These are phyloP conservation scores for Coemansia sp. DNA, from an alignment of 192 early-diverging fungal species.

Conservation along the genomic window DNA sequence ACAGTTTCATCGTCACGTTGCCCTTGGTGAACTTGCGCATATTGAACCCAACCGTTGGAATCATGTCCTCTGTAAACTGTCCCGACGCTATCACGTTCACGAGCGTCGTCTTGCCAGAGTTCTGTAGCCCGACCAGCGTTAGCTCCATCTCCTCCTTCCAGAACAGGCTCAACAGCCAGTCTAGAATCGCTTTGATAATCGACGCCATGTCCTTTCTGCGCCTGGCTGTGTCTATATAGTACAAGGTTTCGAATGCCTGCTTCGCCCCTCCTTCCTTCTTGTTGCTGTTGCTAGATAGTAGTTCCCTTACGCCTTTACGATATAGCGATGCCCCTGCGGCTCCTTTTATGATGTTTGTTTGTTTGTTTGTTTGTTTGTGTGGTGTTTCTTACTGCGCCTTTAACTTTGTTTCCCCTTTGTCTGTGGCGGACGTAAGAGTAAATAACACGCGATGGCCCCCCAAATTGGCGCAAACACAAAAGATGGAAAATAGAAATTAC, in stretches of 20 bases:
- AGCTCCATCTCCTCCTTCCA: conserved; percentile 91
- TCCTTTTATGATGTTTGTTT: too few relatives aligned
- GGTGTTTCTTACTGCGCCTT: too few relatives aligned
- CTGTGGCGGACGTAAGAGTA: too few relatives aligned
- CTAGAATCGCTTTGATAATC: conserved; percentile 48
- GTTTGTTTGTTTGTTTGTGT: too few relatives aligned
- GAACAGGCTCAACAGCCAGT: conserved; percentile 78
- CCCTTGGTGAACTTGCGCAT: conserved; percentile 95
- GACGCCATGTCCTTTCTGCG: conserved; percentile 35
- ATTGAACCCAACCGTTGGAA: conserved; percentile 98
- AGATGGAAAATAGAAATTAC: too few relatives aligned
- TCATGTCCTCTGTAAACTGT: conserved; percentile 83
- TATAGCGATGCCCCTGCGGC: too few relatives aligned
- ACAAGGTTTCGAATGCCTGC: not conserved
- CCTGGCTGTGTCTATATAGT: conserved; percentile 13
- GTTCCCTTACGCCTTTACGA: too few relatives aligned
- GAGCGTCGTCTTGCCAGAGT: conserved; percentile 84
- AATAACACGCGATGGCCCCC: too few relatives aligned
- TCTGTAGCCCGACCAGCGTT: conserved; percentile 83
- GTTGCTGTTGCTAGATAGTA: not conserved
- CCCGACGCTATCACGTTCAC: conserved; percentile 86
- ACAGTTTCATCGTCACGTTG: conserved; percentile 97
- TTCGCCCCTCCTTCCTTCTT: not conserved
- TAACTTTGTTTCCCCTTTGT: too few relatives aligned
- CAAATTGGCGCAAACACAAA: too few relatives aligned